Conservation (phyloP, 148 eudicot genomes). For the Fagopyrum tataricum region DNA sequence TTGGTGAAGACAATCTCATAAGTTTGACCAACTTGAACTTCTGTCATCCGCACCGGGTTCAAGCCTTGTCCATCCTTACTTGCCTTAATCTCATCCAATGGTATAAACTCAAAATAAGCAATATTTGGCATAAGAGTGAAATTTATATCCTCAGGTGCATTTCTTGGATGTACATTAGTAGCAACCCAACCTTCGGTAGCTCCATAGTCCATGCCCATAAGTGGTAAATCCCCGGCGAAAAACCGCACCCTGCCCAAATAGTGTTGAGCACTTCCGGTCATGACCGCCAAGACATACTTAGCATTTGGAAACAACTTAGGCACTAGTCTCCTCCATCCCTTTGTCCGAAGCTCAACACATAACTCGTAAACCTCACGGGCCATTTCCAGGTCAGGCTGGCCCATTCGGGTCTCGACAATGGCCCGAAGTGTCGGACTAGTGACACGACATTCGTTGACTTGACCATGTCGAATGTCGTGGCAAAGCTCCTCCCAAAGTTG, state of each 20-base stretch:
- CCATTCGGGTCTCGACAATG: neutral
- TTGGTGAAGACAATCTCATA: constrained; percentile 60
- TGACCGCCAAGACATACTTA: constrained; percentile 49
- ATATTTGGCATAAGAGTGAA: constrained; percentile 53
- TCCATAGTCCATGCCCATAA: constrained; percentile 57
- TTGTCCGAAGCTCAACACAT: constrained; percentile 26
- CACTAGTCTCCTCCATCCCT: constrained; percentile 52
- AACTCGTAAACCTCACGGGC: constrained; percentile 8
- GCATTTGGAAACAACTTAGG: constrained; percentile 49
- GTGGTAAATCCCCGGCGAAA: constrained; percentile 43
- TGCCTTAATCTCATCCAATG: constrained; percentile 29
- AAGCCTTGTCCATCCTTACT: neutral
- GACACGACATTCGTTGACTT: neutral
- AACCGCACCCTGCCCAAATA: constrained; percentile 47
- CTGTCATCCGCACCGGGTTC: constrained; percentile 43
- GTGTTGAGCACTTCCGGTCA: constrained; percentile 67
- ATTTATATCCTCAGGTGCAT: constrained; percentile 40
- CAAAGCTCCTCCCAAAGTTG: constrained; percentile 13
- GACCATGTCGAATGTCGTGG: constrained; percentile 4
- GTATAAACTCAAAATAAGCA: constrained; percentile 61
- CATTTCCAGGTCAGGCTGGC: neutral
- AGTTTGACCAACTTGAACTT: constrained; percentile 54
- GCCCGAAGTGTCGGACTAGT: constrained; percentile 6
- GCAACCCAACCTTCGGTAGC: constrained; percentile 65
- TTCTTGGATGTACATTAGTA: constrained; percentile 51